Evolutionary conservation across 805 yeast species (phyloP), one percentile per base, ranked within the genome.

Genomic region (Hanseniaspora thailandica): DNA sequence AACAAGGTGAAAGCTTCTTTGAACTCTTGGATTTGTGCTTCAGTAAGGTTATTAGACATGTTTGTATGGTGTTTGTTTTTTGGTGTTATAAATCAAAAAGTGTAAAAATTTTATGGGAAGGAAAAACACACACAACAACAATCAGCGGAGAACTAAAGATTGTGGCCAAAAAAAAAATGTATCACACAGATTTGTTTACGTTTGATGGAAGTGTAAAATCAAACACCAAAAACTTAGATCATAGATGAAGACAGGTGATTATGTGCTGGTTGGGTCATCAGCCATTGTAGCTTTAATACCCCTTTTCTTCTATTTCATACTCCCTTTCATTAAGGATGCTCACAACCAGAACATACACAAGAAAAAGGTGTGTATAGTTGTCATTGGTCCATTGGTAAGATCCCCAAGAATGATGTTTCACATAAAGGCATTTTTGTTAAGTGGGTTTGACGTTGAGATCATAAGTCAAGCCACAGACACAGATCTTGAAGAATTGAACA

Each of bases 1-100:
- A 93, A 93, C 59, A 93, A 78, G 57, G 97, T 87, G 68, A 93
- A 93, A 5, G 98, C 98, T 74, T 93, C 98, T 70, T 87, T 88
- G 73, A 93, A 93, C 64, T 93, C 97, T 56, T 93, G 84, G 61
- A 93, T 88, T 72, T 93, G 98, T 70, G 87, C 95, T 67, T 90
- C 95, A 40, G 96, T 86, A 63, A 93, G 80, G 71, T 90, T 83
- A 5, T 58, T 66, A 61, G 23, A 66, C 64, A 54, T 33, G 10
- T 46, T 41, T 39, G 45, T 36, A 43, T n/a, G 40, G 25, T 17
- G 4, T 17, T 5, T 47, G 10, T 22, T 22, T 6, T n/a, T n/a
- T n/a, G 25, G 17, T 19, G 13, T 47, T 38, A 2, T 47, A 6
- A 5, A 5, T 40, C 10, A 40, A 10, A 23, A 7, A 19, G 17